Evolutionary conservation across 495 filamentous ascomycete species (phyloP).

Genomic region (Xylaria curta): DNA sequence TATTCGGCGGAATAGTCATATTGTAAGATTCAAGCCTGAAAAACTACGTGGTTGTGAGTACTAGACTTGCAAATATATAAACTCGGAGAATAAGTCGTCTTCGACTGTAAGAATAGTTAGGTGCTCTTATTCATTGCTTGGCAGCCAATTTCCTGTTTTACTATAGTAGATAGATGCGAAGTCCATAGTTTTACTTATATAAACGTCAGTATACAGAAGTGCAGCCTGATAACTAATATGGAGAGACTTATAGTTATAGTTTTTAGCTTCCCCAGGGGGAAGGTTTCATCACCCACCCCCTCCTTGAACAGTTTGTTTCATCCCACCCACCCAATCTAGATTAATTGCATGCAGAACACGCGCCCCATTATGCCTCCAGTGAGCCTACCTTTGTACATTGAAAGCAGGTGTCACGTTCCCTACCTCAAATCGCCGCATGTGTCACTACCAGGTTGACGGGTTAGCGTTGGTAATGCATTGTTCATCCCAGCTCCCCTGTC

Average conservation of each 20-base stretch:
- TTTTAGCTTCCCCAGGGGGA: slow-evolving; percentile 13
- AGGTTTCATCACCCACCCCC: slow-evolving; percentile 16
- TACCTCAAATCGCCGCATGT: background rate
- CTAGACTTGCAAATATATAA: background rate
- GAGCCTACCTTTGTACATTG: background rate
- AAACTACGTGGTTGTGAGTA: background rate
- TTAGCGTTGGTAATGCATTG: background rate
- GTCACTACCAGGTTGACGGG: slow-evolving; percentile 10
- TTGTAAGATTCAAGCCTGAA: background rate
- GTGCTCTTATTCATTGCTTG: background rate
- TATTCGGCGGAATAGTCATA: background rate
- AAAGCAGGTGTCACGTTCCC: slow-evolving; percentile 18
- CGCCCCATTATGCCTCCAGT: background rate
- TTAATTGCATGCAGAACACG: slow-evolving; percentile 13
- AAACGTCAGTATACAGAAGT: background rate
- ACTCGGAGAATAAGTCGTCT: background rate
- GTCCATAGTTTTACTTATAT: background rate
- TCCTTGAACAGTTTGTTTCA: slow-evolving; percentile 1
- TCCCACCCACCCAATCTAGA: slow-evolving; percentile 7
- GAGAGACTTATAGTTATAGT: background rate
- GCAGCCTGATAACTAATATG: background rate
- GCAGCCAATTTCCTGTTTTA: background rate
- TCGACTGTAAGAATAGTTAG: background rate
- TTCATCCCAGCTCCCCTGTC: background rate
- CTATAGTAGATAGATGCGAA: background rate